Base-by-base conservation (phyloP, 2,329 filamentous ascomycete species). In the Trichoderma asperellum region DNA sequence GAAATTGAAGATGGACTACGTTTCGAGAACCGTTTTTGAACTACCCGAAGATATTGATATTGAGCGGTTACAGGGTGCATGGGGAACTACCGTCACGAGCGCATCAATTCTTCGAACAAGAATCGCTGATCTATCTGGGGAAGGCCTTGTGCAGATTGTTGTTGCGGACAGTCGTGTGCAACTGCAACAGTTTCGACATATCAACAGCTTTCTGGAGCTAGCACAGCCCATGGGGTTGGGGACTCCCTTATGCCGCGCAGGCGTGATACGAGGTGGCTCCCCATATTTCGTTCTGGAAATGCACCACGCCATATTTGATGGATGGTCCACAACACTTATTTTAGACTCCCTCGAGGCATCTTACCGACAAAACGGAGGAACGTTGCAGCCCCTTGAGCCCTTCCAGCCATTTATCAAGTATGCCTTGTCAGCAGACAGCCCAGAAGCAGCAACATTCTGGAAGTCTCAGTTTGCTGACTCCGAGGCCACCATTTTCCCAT, bases 221-320 rank as follows among this genome's bases (percentile, higher is more conserved):
- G 57, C 57, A 27, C 12, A 34, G 40, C 27, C 66, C 18, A 68
- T 68, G 66, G 66, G 57, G 18, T 24, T 68, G 18, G 66, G 57
- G n/a, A 63, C 34, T n/a, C 58, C 57, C n/a, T 43, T 68, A 16
- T 62, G 32, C n/a, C 57, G 66, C 35, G 29, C 60, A 35, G 66
- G 55, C 16, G 24, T 68, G 40, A 40, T 63, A n/a, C 37, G 8
- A 16, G 58, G 21, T 4, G 29, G 34, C 18, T 16, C 57, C 2
- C 14, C 7, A 24, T 40, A 40, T 40, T 63, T 59, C 47, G 18
- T 63, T 34, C 10, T 62, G 5, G 60, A 59, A 52, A 59, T 52
- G 32, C 66, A 68, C 47, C 66, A 68, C 21, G 66, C 66, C 12
- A 56, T 68, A 18, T 68, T 55, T 32, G 66, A 68, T 37, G 66